Conservation (phyloP, 1,139 yeast species). For the Zygosaccharomyces sapae region DNA sequence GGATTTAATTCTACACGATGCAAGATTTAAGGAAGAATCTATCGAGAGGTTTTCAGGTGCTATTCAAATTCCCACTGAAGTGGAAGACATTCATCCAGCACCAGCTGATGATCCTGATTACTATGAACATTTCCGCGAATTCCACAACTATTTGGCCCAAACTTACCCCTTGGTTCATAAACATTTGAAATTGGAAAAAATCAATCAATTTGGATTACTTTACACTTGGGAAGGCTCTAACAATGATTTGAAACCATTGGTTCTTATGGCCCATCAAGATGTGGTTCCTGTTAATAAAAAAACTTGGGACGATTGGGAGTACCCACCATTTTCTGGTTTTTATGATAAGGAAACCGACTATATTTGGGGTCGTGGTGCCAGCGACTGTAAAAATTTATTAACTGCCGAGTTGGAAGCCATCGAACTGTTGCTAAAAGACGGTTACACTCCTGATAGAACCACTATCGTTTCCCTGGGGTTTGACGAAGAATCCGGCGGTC, state of each 20-base stretch:
- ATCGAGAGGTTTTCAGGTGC: constrained; percentile 47
- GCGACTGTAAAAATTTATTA: constrained; percentile 59
- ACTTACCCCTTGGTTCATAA: constrained; percentile 59
- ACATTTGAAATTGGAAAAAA: constrained; percentile 47
- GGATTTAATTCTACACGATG: constrained; percentile 36
- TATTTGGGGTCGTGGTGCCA: constrained; percentile 63
- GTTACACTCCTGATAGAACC: constrained; percentile 52
- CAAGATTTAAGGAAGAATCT: constrained; percentile 41
- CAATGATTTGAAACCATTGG: constrained; percentile 52
- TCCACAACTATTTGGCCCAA: constrained; percentile 51
- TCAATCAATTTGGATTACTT: constrained; percentile 65
- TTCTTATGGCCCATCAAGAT: constrained; percentile 76
- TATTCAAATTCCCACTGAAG: constrained; percentile 56
- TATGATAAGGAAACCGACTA: constrained; percentile 50
- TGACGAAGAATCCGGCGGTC: constrained; percentile 68
- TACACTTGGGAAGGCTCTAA: constrained; percentile 64
- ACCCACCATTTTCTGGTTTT: constrained; percentile 66
- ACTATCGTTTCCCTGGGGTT: constrained; percentile 61
- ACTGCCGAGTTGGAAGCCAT: constrained; percentile 56
- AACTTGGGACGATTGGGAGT: constrained; percentile 56
- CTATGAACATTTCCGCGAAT: constrained; percentile 33
- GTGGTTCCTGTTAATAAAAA: constrained; percentile 73
- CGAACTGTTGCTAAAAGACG: constrained; percentile 46
- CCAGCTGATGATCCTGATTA: constrained; percentile 40
- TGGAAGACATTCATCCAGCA: constrained; percentile 48